These are phyloP conservation scores for Allantophomopsis lycopodina DNA, from an alignment of 2,329 filamentous ascomycete species.

Conservation along the genomic window DNA sequence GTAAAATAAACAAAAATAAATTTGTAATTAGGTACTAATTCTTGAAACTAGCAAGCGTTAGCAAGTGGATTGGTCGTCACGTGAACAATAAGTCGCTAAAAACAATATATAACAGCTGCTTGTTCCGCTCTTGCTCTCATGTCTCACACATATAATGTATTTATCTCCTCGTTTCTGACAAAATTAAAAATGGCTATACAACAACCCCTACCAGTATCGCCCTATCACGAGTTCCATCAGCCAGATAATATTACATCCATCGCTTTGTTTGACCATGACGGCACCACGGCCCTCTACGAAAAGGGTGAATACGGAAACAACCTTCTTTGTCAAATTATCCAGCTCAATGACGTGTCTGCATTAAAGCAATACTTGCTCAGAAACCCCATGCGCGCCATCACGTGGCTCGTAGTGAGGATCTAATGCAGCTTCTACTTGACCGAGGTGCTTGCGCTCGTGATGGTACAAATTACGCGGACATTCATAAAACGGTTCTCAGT, in stretches of 20 bases:
- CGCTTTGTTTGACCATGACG: neutral
- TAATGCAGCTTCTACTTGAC: conserved; percentile 3
- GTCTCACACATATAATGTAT: too few relatives aligned
- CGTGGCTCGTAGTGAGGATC: conserved; percentile 1
- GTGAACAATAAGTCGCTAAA: too few relatives aligned
- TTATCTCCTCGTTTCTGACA: too few relatives aligned
- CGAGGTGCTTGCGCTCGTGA: conserved; percentile 4
- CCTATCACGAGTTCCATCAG: neutral
- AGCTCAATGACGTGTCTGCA: conserved; percentile 1
- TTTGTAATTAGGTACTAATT: too few relatives aligned
- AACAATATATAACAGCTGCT: too few relatives aligned
- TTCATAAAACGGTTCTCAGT: conserved; percentile 3
- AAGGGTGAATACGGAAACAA: neutral
- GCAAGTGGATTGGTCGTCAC: too few relatives aligned
- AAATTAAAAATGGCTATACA: too few relatives aligned
- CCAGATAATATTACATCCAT: neutral
- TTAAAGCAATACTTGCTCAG: conserved; percentile 1
- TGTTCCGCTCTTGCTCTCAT: too few relatives aligned
- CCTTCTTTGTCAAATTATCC: neutral
- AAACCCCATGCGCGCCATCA: neutral
- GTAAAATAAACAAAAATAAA: too few relatives aligned
- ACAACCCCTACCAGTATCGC: neutral
- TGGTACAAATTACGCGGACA: neutral
- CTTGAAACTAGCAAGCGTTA: too few relatives aligned
- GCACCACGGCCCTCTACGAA: neutral